A percentile compares a stretch with the other conserved stretches of the same genome.
Conservation (phyloP, 331 rosid genomes). For the Rhamnella rubrinervis region DNA sequence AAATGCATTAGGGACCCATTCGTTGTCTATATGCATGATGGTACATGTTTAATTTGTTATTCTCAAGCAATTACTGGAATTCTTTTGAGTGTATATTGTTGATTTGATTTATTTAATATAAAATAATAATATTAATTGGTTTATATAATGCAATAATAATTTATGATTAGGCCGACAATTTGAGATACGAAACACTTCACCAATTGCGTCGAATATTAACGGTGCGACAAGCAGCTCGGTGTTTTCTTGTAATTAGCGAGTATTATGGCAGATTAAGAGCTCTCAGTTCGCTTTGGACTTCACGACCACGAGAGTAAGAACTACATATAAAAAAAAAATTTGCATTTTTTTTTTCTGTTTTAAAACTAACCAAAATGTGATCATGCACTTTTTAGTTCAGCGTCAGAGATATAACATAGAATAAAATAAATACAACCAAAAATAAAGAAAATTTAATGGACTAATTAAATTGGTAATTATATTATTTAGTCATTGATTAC, state of each 20-base stretch:
- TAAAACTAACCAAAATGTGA: not conserved
- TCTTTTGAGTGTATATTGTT: not conserved
- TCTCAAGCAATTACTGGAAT: not conserved
- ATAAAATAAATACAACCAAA: too few relatives aligned
- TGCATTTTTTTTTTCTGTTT: not conserved
- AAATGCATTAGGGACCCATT: constrained; percentile 32
- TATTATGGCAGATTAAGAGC: constrained; percentile 80
- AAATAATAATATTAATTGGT: not conserved
- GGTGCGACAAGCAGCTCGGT: constrained; percentile 70
- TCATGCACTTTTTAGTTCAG: too few relatives aligned
- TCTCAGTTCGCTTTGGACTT: constrained; percentile 91
- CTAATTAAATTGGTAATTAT: too few relatives aligned
- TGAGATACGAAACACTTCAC: constrained; percentile 85
- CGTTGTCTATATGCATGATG: constrained; percentile 18
- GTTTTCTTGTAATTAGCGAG: constrained; percentile 83
- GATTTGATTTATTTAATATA: not conserved
- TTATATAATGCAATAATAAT: constrained; percentile 7
- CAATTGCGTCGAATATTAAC: constrained; percentile 71
- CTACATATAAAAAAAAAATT: too few relatives aligned
- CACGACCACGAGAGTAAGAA: constrained; percentile 82
- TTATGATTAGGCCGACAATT: constrained; percentile 67
- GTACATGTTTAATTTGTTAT: constrained; percentile 26
- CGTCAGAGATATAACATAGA: too few relatives aligned
- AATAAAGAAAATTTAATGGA: too few relatives aligned
- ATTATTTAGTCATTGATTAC: too few relatives aligned